Conservation (phyloP, 2,329 filamentous ascomycete species). For the Leptodontidium sp. region DNA sequence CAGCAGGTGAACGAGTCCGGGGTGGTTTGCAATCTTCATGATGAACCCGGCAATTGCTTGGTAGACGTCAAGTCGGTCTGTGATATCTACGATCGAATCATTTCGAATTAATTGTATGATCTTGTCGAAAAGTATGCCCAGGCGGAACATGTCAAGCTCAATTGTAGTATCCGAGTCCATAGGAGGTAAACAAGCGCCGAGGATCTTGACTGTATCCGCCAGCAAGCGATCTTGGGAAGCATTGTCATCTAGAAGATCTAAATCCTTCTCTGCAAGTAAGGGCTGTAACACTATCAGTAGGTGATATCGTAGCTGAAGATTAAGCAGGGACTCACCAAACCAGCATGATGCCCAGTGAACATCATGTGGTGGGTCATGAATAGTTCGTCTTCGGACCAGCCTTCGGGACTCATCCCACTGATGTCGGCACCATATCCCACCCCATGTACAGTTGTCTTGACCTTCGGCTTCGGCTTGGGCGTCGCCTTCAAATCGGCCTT, state of each 20-base stretch:
- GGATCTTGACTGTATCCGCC: constrained; percentile 32
- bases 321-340: neutral
- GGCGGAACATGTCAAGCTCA: constrained; percentile 28
- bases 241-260: constrained; percentile 23
- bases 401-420: neutral
- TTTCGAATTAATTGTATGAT: constrained; percentile 34
- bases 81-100: constrained; percentile 37
- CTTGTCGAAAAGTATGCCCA: constrained; percentile 34
- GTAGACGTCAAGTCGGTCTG: constrained; percentile 29
- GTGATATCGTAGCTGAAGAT: neutral
- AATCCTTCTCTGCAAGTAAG: neutral
- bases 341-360: neutral
- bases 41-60: constrained; percentile 30
- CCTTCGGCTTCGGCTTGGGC: constrained; percentile 16
- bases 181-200: constrained; percentile 28
- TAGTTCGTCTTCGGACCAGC: constrained; percentile 1
- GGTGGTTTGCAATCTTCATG: constrained; percentile 20
- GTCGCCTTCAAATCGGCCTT: neutral
- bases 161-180: constrained; percentile 7
- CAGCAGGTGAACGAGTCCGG: constrained; percentile 28
- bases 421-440: constrained; percentile 30
- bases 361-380: constrained; percentile 10
- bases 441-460: constrained; percentile 16
- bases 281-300: neutral
- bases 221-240: constrained; percentile 27